Base-by-base conservation (phyloP, 306 rosid genomes). In the Notholithocarpus densiflorus region DNA sequence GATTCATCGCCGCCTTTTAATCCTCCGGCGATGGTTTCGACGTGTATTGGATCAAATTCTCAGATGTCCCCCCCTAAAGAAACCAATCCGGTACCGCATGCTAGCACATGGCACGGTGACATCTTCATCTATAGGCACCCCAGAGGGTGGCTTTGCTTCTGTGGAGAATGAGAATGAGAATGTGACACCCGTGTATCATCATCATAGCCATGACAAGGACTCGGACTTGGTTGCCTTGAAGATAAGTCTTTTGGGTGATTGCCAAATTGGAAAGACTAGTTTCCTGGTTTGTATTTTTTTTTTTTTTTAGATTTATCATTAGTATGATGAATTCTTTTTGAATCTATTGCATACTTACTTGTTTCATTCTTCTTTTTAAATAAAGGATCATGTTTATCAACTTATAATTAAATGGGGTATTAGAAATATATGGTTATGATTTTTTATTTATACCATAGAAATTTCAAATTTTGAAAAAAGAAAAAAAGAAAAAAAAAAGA, bases 241-340 rank as follows among this genome's bases (percentile, higher is more conserved):
- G 93, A 92, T 95, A 74, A 89, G 87, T 82, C 89, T 95, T 34
- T 80, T 95, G 85, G 98, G 98, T 24, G 98, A 95, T 53, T 80
- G 87, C 81, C 86, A 89, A 81, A 91, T 90, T 43, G 98, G 98
- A 71, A 95, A 95, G 87, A 92, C 98, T 66, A 87, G 97, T 80
- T 95, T 95, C 84, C 64, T 92, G 96, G 98, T 95, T 34, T 13
- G 82, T 77, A 17, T 31, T 7, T 34, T 6, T 6, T 68, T 0
- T 2, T 1, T 53, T 29, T 5, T 1, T 29, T 2, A 52, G 29
- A 13, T 27, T 21, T 15, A 2, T 6, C 56, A 11, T 13, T 52
- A 3, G 7, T 7, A 11, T 9, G 26, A 64, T 14, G 48, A 31
- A 26, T 34, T 15, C 23, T 37, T 15, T 37, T 10, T 6, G 60